These are phyloP conservation scores for Microcyclospora tardicrescens DNA, from an alignment of 2,329 filamentous ascomycete species.

Conservation along the genomic window DNA sequence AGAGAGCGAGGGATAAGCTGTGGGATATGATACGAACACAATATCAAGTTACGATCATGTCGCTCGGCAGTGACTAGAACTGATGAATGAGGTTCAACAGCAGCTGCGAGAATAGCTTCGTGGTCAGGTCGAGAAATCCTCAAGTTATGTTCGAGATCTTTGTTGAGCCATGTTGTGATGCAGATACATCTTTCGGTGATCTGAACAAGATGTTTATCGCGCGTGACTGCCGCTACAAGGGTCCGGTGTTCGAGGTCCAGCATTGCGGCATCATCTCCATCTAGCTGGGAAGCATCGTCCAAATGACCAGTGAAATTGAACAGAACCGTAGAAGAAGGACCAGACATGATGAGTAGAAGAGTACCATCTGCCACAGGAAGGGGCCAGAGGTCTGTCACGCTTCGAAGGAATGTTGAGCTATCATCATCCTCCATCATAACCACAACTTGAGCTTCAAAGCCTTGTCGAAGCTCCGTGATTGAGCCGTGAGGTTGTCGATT, in stretches of 20 bases:
- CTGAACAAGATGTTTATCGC: constrained; percentile 16
- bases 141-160: constrained; percentile 18
- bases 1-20: no score
- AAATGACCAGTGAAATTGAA: constrained; percentile 7
- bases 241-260: constrained; percentile 16
- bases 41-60: not conserved
- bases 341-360: constrained; percentile 25
- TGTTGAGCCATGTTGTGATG: constrained; percentile 9
- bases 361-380: constrained; percentile 20
- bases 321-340: constrained; percentile 15
- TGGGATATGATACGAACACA: no score
- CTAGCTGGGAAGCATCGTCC: constrained; percentile 9
- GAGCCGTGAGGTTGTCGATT: constrained; percentile 31
- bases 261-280: constrained; percentile 6
- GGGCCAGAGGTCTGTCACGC: constrained; percentile 25
- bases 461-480: constrained; percentile 31
- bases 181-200: constrained; percentile 14
- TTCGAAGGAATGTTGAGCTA: constrained; percentile 8
- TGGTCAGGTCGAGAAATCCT: constrained; percentile 5
- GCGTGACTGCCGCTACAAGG: constrained; percentile 8
- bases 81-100: constrained; percentile 7
- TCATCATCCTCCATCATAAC: constrained; percentile 8
- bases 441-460: constrained; percentile 26
- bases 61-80: constrained; percentile 10
- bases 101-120: constrained; percentile 13